Evolutionary conservation across 768 basidiomycete genomes (phyloP).

Genomic region (Pleurotus giganteus): DNA sequence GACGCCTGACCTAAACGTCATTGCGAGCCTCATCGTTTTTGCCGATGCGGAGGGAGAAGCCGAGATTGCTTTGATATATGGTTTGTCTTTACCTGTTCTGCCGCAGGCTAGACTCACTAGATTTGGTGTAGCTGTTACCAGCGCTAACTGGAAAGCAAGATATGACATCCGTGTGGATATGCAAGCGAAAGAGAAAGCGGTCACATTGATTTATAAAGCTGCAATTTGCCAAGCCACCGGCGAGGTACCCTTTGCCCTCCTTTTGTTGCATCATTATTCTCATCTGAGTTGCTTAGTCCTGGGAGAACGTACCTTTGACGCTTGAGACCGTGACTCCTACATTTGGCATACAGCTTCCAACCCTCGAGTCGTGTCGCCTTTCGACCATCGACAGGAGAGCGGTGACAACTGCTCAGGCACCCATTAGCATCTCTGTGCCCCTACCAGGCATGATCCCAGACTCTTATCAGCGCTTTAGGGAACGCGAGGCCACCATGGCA

Average conservation of each 20-base stretch:
- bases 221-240: constrained; percentile 18
- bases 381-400: too few relatives aligned
- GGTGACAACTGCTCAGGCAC: too few relatives aligned
- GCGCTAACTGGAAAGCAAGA: constrained; percentile 18
- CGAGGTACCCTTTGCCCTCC: constrained; percentile 12
- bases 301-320: constrained; percentile 19
- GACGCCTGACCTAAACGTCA: neutral
- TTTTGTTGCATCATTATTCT: neutral
- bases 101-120: neutral
- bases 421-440: too few relatives aligned
- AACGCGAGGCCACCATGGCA: neutral
- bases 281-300: constrained; percentile 12
- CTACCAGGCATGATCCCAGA: too few relatives aligned
- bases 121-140: constrained; percentile 13
- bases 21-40: constrained; percentile 12
- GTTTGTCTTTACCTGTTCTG: neutral
- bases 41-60: constrained; percentile 12
- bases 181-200: constrained; percentile 13
- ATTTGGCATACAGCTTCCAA: constrained; percentile 18
- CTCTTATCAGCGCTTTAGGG: neutral
- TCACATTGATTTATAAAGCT: constrained; percentile 20
- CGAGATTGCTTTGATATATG: constrained; percentile 14
- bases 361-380: constrained; percentile 16
- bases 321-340: constrained; percentile 23
- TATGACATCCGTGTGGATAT: constrained; percentile 22